A percentile compares a stretch with the other conserved stretches of the same genome.
phyloP scores from a whole-genome alignment of 192 early-diverging fungal genomes.

The Coemansia sp. region DNA sequence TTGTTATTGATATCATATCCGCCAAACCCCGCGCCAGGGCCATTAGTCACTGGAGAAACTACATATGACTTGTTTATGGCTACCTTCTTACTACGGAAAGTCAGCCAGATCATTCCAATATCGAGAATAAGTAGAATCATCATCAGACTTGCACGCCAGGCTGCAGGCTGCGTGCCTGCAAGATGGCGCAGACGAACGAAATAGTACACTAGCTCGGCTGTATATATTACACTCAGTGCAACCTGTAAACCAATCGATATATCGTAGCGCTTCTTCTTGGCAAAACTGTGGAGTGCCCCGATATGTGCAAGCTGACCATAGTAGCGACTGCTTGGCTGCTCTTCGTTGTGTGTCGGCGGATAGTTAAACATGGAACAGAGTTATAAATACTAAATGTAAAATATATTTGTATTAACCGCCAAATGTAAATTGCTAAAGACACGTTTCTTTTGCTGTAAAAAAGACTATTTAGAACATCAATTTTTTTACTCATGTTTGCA shows the following conservation, averaged over 20 bases:
- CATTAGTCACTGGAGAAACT: neutral
- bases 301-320: constrained; percentile 11
- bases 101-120: constrained; percentile 45
- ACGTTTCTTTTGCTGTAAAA: no score
- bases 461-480: neutral
- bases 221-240: constrained; percentile 30
- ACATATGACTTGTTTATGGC: neutral
- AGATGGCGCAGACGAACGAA: constrained; percentile 39
- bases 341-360: constrained; percentile 4
- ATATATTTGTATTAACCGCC: neutral
- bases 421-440: no score
- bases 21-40: neutral
- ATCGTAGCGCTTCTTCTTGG: constrained; percentile 34
- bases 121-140: constrained; percentile 39
- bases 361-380: constrained; percentile 1
- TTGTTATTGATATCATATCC: neutral
- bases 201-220: constrained; percentile 38
- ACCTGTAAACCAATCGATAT: constrained; percentile 46
- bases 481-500: neutral
- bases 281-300: constrained; percentile 8
- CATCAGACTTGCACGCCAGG: constrained; percentile 47
- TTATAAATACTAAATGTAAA: neutral
- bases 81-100: constrained; percentile 25
- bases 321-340: constrained; percentile 8
- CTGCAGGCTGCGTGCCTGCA: constrained; percentile 29